Evolutionary conservation across 2,329 filamentous ascomycete species (phyloP).

Genomic region (Fusarium pilosicola): DNA sequence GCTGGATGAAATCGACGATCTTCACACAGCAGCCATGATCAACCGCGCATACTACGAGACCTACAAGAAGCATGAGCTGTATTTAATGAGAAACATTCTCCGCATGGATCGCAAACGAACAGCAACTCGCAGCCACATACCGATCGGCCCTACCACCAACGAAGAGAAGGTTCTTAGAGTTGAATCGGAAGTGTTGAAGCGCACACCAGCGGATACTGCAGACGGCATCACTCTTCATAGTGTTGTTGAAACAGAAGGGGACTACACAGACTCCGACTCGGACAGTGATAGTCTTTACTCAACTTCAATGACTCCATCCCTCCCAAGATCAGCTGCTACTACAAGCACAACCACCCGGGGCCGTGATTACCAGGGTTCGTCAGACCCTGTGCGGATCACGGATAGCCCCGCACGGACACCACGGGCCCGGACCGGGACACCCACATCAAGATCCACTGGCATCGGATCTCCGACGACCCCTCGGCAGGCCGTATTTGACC

Average conservation of each 20-base stretch:
- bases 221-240: slow-evolving; percentile 47
- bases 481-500: slow-evolving; percentile 24
- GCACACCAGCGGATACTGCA: slow-evolving; percentile 39
- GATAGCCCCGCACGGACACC: slow-evolving; percentile 34
- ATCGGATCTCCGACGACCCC: slow-evolving; percentile 34
- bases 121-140: slow-evolving; percentile 28
- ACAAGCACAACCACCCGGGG: slow-evolving; percentile 22
- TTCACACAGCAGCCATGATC: slow-evolving; percentile 55
- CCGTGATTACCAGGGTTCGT: slow-evolving; percentile 20
- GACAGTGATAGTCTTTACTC: slow-evolving; percentile 42
- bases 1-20: slow-evolving; percentile 54
- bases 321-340: slow-evolving; percentile 21
- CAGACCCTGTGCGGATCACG: slow-evolving; percentile 26
- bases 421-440: slow-evolving; percentile 30
- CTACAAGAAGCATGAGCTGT: slow-evolving; percentile 57
- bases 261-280: slow-evolving; percentile 39
- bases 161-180: slow-evolving; percentile 50
- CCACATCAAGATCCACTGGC: slow-evolving; percentile 33
- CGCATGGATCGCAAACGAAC: slow-evolving; percentile 43
- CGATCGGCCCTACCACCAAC: slow-evolving; percentile 39
- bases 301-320: slow-evolving; percentile 27
- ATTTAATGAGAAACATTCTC: slow-evolving; percentile 51
- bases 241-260: slow-evolving; percentile 44
- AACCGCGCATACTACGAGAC: slow-evolving; percentile 56
- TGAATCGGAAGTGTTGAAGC: slow-evolving; percentile 47